phyloP scores from a whole-genome alignment of 345 rosid species.

The Stellera chamaejasme region DNA sequence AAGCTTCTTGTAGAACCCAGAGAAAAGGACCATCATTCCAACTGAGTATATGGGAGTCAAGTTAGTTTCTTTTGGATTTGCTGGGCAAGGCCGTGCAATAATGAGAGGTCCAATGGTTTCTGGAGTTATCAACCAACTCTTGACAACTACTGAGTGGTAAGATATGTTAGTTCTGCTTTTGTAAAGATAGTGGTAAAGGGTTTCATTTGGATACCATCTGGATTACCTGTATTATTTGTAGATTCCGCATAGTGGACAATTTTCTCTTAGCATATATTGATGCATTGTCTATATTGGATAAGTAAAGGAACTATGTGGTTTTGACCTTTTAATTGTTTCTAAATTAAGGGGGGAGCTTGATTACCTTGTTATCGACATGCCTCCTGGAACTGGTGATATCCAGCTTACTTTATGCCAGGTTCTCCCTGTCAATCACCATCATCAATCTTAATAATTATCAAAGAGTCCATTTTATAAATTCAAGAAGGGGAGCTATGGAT shows the following conservation, averaged over 20 bases:
- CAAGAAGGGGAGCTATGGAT: neutral
- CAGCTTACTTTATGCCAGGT: slow-evolving; percentile 98
- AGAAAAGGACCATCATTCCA: slow-evolving; percentile 78
- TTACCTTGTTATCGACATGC: slow-evolving; percentile 98
- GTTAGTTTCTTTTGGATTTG: slow-evolving; percentile 90
- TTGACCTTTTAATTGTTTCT: neutral
- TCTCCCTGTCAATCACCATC: slow-evolving; percentile 3
- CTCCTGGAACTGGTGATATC: slow-evolving; percentile 99
- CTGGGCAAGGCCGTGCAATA: slow-evolving; percentile 95
- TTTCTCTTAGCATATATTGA: too few relatives aligned
- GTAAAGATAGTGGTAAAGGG: neutral
- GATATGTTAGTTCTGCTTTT: slow-evolving; percentile 10
- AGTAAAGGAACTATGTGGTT: neutral
- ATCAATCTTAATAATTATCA: neutral
- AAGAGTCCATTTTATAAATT: neutral
- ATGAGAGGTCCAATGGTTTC: slow-evolving; percentile 99
- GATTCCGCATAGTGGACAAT: neutral
- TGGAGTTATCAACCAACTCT: slow-evolving; percentile 90
- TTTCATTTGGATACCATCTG: neutral
- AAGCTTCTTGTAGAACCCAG: slow-evolving; percentile 59
- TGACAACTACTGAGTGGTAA: slow-evolving; percentile 92
- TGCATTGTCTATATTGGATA: neutral
- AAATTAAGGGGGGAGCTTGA: slow-evolving; percentile 90
- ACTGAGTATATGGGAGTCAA: slow-evolving; percentile 93
- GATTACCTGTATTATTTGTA: slow-evolving; percentile 1